Evolutionary conservation across 495 filamentous ascomycete genomes (phyloP).

Genomic region (Penicillium herquei): DNA sequence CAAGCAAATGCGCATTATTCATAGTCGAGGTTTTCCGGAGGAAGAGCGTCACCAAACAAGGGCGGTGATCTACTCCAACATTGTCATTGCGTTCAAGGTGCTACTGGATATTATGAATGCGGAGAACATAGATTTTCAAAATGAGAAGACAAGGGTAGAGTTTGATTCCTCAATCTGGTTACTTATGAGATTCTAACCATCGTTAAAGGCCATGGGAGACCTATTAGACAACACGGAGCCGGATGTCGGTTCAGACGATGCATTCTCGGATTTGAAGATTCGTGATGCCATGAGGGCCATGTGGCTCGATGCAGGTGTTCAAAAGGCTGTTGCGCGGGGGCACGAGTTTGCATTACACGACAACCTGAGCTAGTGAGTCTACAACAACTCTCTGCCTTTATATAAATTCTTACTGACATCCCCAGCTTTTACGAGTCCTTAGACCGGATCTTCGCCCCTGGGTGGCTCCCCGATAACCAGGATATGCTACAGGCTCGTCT

Average conservation of each 20-base stretch:
- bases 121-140: conserved; percentile 72
- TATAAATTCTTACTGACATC: conserved; percentile 1
- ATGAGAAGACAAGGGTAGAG: conserved; percentile 68
- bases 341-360: conserved; percentile 97
- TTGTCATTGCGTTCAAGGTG: conserved; percentile 83
- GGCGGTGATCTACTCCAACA: conserved; percentile 90
- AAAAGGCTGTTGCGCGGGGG: conserved; percentile 80
- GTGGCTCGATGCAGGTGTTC: conserved; percentile 82
- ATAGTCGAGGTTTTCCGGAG: conserved; percentile 87
- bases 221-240: conserved; percentile 50
- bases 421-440: conserved; percentile 86
- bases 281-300: conserved; percentile 75
- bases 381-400: background rate
- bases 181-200: conserved; percentile 6
- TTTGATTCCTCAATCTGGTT: background rate
- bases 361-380: conserved; percentile 84
- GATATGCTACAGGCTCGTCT: conserved; percentile 91
- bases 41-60: conserved; percentile 91
- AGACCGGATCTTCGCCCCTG: conserved; percentile 81
- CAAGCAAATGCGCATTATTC: conserved; percentile 99
- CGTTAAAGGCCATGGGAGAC: conserved; percentile 30
- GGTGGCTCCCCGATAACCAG: conserved; percentile 94
- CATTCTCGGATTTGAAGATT: conserved; percentile 63
- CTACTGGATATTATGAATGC: conserved; percentile 93
- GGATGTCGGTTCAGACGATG: conserved; percentile 75